Percentiles rank a stretch among this genome's conserved stretches.
Conservation (phyloP, 192 early-diverging fungal species). For the Chytriomyces sp. region DNA sequence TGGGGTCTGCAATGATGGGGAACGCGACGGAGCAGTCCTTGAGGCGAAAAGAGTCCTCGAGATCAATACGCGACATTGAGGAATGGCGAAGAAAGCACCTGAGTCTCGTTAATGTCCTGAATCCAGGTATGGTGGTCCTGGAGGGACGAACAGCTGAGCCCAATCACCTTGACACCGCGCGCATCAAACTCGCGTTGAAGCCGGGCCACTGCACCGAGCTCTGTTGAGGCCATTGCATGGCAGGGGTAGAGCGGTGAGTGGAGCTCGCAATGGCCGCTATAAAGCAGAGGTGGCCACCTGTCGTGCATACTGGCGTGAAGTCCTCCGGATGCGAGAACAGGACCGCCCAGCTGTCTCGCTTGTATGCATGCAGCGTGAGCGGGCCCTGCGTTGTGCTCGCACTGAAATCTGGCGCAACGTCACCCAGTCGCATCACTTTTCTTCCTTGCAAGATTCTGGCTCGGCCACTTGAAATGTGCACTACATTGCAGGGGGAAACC, state of each 20-base stretch:
- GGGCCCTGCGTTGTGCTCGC: slow-evolving; percentile 85
- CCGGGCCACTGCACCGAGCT: slow-evolving; percentile 90
- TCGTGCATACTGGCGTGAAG: slow-evolving; percentile 65
- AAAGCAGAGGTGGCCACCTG: slow-evolving; percentile 15
- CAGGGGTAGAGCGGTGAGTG: slow-evolving; percentile 16
- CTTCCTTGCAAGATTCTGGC: too few species aligned
- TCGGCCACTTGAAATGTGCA: too few species aligned
- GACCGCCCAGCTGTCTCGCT: slow-evolving; percentile 84
- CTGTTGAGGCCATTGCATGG: slow-evolving; percentile 95
- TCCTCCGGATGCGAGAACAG: slow-evolving; percentile 99
- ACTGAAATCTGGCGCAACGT: slow-evolving; percentile 69
- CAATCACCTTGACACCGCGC: slow-evolving; percentile 88
- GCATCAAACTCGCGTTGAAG: slow-evolving; percentile 74
- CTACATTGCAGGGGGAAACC: too few species aligned
- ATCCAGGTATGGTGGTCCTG: slow-evolving; percentile 85
- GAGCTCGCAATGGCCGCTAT: not conserved
- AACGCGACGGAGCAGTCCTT: slow-evolving; percentile 73
- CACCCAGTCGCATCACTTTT: slow-evolving; percentile 54
- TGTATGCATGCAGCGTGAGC: slow-evolving; percentile 91
- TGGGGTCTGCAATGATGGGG: slow-evolving; percentile 94
- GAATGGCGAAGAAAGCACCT: slow-evolving; percentile 31
- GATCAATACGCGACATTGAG: slow-evolving; percentile 3
- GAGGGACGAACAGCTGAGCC: slow-evolving; percentile 90
- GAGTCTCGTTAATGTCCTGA: slow-evolving; percentile 88
- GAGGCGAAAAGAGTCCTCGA: not conserved